phyloP scores from a whole-genome alignment of 495 filamentous ascomycete genomes.

The Trichoderma erinaceum region DNA sequence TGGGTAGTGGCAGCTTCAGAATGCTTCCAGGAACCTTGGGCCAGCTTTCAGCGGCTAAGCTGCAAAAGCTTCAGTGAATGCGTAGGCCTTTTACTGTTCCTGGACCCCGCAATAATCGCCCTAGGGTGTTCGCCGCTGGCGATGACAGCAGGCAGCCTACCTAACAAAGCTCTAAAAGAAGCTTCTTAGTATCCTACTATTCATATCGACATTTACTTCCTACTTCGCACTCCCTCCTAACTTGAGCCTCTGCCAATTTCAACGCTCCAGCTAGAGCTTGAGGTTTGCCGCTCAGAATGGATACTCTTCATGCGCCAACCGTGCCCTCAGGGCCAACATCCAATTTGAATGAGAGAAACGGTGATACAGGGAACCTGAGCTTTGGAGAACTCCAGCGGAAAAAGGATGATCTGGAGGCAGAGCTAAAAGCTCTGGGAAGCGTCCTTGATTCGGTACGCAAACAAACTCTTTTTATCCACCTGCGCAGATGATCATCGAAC shows the following conservation, averaged over 20 bases:
- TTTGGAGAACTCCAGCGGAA: conserved; percentile 53
- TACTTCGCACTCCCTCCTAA: not conserved
- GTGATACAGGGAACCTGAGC: conserved; percentile 52
- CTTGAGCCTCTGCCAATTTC: not conserved
- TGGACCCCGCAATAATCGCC: conserved; percentile 3
- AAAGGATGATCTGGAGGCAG: conserved; percentile 78
- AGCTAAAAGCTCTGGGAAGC: conserved; percentile 73
- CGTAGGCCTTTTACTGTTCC: conserved; percentile 7
- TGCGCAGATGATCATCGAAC: conserved; percentile 5
- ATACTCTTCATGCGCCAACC: conserved; percentile 68
- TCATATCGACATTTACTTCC: not conserved
- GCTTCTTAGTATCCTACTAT: not conserved
- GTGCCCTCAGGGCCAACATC: conserved; percentile 67
- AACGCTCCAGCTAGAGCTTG: conserved; percentile 18
- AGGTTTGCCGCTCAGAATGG: conserved; percentile 45
- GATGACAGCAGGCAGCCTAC: not conserved
- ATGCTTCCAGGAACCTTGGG: not conserved
- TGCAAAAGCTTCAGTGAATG: not conserved
- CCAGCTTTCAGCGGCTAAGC: not conserved
- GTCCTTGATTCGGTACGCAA: conserved; percentile 78
- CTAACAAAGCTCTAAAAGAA: not conserved
- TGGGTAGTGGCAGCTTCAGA: too few relatives aligned
- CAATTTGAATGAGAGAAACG: conserved; percentile 43
- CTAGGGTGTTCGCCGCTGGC: not conserved
- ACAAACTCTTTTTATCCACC: conserved; percentile 3